Evolutionary conservation across 2,329 filamentous ascomycete genomes (phyloP), one percentile per base, ranked within the genome.

Genomic region (Zopfia rhizophila): DNA sequence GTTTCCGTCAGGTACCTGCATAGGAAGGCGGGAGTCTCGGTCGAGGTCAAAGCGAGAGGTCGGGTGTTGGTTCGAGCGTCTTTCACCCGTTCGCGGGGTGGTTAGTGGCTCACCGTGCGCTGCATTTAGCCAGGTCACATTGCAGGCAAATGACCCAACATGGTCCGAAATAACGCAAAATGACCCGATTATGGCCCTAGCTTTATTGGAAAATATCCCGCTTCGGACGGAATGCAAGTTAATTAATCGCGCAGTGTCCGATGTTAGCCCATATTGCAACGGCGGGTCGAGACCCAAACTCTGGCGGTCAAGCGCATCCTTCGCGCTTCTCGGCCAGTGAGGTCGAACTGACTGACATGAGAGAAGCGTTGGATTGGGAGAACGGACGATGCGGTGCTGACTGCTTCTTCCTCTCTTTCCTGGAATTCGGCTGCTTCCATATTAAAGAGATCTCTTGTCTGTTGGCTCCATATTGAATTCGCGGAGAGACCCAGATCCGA

Each of bases 171-270:
- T 63, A 57, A 58, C 33, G 55, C 55, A 55, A 65, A 69, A 67
- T 67, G 53, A 37, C 32, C 57, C 55, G 38, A 57, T 51, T 55
- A 35, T 49, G 55, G 57, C 36, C 52, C 13, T 12, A 17, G 42
- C 41, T 45, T 54, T 55, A 48, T 65, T 48, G 56, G 24, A 25
- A 54, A 65, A 51, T 42, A 53, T 55, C 59, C 63, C 64, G 57
- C 62, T 67, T 63, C 44, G 10, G 55, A 61, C 29, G 17, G 16
- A 69, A 65, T 66, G 58, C 44, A 35, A 51, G 58, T 48, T 66
- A 70, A 70, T 68, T 70, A 67, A 50, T 55, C 23, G 14, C 33
- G 49, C 45, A 48, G 35, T 13, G 19, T 23, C 51, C 46, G 38
- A 58, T 48, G 51, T 59, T 55, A 53, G 39, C 49, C 49, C 52